A percentile compares a stretch with the other conserved stretches of the same genome.
Evolutionary conservation across 2,329 filamentous ascomycete species (phyloP).

Genomic region (Cladophialophora immunda): DNA sequence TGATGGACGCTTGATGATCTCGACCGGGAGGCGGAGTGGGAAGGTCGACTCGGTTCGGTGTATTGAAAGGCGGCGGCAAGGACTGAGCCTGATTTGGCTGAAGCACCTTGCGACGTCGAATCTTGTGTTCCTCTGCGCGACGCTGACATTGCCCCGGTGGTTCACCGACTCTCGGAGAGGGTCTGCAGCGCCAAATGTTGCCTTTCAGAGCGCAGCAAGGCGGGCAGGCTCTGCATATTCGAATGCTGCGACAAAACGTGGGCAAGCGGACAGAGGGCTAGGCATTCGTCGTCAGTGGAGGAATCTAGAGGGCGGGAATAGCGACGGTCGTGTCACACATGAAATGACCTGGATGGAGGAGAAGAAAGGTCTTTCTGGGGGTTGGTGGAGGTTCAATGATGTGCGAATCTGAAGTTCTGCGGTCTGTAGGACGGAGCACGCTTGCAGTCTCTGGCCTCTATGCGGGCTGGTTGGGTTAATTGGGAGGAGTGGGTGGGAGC

Average conservation of each 20-base stretch:
- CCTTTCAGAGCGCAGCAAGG: slow-evolving; percentile 33
- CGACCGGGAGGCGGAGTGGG: slow-evolving; percentile 27
- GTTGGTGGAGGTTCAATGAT: slow-evolving; percentile 26
- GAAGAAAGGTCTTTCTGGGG: slow-evolving; percentile 22
- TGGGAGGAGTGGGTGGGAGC: slow-evolving; percentile 21
- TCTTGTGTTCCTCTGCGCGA: slow-evolving; percentile 35
- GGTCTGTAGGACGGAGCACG: slow-evolving; percentile 14
- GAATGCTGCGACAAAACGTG: slow-evolving; percentile 18
- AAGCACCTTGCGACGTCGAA: slow-evolving; percentile 25
- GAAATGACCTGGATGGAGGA: neutral
- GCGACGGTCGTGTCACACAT: neutral
- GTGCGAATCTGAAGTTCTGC: slow-evolving; percentile 15
- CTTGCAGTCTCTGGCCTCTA: slow-evolving; percentile 12
- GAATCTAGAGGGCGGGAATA: neutral
- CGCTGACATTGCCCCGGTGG: slow-evolving; percentile 30
- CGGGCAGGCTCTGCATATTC: slow-evolving; percentile 37
- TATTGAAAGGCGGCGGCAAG: slow-evolving; percentile 53
- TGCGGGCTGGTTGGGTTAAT: slow-evolving; percentile 8
- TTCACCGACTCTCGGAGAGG: slow-evolving; percentile 13
- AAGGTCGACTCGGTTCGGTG: slow-evolving; percentile 44
- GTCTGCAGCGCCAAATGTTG: slow-evolving; percentile 20
- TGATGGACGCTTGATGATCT: slow-evolving; percentile 23
- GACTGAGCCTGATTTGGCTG: slow-evolving; percentile 35
- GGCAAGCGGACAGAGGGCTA: slow-evolving; percentile 7
- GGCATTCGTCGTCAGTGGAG: neutral